These are phyloP conservation scores for Suillus spraguei DNA, from an alignment of 768 basidiomycete genomes.

Conservation along the genomic window DNA sequence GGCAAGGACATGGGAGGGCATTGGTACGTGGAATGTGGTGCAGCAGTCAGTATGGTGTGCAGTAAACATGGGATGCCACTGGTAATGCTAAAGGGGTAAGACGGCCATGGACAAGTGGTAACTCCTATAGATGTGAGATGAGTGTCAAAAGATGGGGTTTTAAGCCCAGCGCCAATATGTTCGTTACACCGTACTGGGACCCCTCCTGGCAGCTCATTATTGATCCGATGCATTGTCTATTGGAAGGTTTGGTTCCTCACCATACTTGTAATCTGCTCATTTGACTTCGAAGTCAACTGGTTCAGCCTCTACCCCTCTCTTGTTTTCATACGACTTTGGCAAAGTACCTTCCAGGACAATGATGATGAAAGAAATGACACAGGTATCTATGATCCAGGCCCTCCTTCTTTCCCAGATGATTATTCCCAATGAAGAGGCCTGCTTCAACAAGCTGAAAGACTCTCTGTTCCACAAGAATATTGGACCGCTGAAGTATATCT, in stretches of 20 bases:
- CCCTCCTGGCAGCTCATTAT: constrained; percentile 15
- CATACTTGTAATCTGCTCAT: neutral
- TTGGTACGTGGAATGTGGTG: too few species aligned
- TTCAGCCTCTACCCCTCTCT: neutral
- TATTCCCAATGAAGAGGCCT: too few species aligned
- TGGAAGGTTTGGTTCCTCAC: neutral
- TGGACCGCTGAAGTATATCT: constrained; percentile 3
- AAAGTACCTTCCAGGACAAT: neutral
- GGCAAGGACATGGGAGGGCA: too few species aligned
- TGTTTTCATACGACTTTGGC: neutral
- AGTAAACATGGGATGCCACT: too few species aligned
- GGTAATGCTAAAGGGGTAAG: too few species aligned
- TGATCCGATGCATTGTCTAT: constrained; percentile 23
- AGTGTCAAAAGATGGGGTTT: too few species aligned
- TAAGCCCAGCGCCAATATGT: too few species aligned
- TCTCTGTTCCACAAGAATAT: constrained; percentile 12
- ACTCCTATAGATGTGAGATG: too few species aligned
- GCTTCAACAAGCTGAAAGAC: constrained; percentile 4
- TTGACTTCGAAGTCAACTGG: neutral
- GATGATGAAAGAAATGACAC: neutral
- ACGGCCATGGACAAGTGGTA: too few species aligned
- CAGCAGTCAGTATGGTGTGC: too few species aligned
- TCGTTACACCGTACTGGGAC: too few species aligned
- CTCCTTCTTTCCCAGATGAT: neutral
- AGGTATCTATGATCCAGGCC: neutral